Conservation (phyloP, 148 eudicot species). For the Selenicereus undatus region DNA sequence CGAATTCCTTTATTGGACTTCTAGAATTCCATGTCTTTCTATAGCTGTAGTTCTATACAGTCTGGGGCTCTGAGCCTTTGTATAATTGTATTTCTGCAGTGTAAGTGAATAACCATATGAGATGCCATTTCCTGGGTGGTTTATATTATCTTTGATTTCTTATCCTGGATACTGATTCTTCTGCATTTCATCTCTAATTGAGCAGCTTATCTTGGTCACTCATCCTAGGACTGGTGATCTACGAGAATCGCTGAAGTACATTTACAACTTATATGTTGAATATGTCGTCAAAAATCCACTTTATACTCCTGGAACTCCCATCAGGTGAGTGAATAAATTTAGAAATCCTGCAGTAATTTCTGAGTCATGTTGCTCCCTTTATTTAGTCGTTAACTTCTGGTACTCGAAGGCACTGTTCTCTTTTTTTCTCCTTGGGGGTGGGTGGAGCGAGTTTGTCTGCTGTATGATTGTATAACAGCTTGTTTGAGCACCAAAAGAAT, state of each 20-base stretch:
- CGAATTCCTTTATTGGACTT: too few species aligned
- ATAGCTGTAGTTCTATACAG: too few species aligned
- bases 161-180: background rate
- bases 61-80: background rate
- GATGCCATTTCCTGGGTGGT: conserved; percentile 1
- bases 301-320: conserved; percentile 79
- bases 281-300: conserved; percentile 96
- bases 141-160: background rate
- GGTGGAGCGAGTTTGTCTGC: background rate
- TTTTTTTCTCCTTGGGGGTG: background rate
- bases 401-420: background rate
- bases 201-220: conserved; percentile 84
- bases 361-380: background rate
- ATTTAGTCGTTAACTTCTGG: background rate
- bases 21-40: too few species aligned
- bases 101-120: background rate
- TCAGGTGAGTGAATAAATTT: conserved; percentile 44
- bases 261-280: conserved; percentile 83
- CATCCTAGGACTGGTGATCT: conserved; percentile 86
- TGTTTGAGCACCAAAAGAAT: background rate
- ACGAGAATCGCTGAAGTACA: conserved; percentile 80
- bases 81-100: background rate
- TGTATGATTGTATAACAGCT: background rate
- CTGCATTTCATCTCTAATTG: conserved; percentile 2
- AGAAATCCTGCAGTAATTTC: background rate